Base-by-base conservation (phyloP, 2,329 filamentous ascomycete genomes). In the Phialemoniopsis sp. region DNA sequence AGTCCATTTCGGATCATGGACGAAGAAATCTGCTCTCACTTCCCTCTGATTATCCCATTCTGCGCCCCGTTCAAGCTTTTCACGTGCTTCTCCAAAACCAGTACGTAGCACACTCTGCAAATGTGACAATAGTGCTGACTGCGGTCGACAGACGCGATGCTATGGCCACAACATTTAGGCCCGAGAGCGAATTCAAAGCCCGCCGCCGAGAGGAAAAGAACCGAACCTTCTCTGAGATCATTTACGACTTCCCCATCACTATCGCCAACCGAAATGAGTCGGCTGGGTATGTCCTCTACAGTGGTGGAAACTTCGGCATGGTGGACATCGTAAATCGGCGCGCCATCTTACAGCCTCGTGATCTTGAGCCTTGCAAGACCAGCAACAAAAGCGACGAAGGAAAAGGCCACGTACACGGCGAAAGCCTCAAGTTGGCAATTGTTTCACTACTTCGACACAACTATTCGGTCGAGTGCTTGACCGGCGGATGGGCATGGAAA, bases 61-160 rank as follows among this genome's bases (percentile, higher is more conserved):
- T 6, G 21, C 6, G 21, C 21, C 6, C 21, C 10, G 10, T 26
- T 10, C 13, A 59, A 38, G 57, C 57, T 5, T 61, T 62, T 18
- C 50, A 56, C 13, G 59, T 61, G 42, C 40, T 61, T 4, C 45
- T 59, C 15, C 56, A 59, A 34, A 60, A 60, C 41, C 62, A 56
- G 59, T 56, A 45, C 33, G 45, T 26, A n/a, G n/a, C n/a, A n/a
- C n/a, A n/a, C n/a, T n/a, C n/a, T n/a, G n/a, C n/a, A n/a, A n/a
- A n/a, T n/a, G n/a, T n/a, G n/a, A n/a, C n/a, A n/a, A n/a, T n/a
- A n/a, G n/a, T n/a, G n/a, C n/a, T n/a, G n/a, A n/a, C n/a, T n/a
- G n/a, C n/a, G n/a, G n/a, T n/a, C n/a, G n/a, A n/a, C n/a, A 60
- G 54, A 58, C 46, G 50, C 41, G 55, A 59, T 33, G 55, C 36